Base-by-base conservation (phyloP, 2,329 filamentous ascomycete genomes). In the Myriangium duriaei region DNA sequence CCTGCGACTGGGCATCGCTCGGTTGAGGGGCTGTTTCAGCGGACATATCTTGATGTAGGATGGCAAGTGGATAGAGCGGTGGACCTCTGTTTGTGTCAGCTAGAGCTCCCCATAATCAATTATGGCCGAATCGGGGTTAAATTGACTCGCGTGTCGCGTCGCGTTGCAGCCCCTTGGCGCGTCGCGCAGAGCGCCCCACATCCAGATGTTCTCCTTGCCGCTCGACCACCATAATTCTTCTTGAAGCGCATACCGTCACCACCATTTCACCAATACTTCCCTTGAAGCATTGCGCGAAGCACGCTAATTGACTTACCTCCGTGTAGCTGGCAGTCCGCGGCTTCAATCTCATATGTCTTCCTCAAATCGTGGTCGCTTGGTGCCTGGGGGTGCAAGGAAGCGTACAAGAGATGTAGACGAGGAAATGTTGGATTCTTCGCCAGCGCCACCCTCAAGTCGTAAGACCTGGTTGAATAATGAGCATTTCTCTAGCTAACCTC, bases 341-440 rank as follows among this genome's bases (percentile, higher is more conserved):
- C 71, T 92, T 44, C 78, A 80, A 60, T 71, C 77, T 50, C 85
- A 78, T 62, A 80, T 82, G 68, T 76, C 79, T 43, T 87, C 86
- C 47, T 85, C 79, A 51, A 94, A 93, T 62, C 76, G 84, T 49
- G 83, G 84, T 37, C 58, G 71, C 40, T 60, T 62, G 12, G 63
- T 62, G 37, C 51, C 63, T 45, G 69, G 63, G 47, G 62, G 68
- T 44, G 36, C 36, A 16, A 68, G 74, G 43, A 81, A 81, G 59
- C 71, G 78, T 50, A 67, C 69, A 24, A 69, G 77, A 61, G 77
- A 80, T 50, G 69, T 70, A 42, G 76, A 79, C 49, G 71, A 76
- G 51, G 72, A 75, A 37, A 54, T 67, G 30, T 64, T 66, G 30
- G 74, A 73, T 17, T 74, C 73, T 12, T 58, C 64, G 11, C 68